phyloP scores from a whole-genome alignment of 1,284 basidiomycete genomes.

The Tausonia pullulans region DNA sequence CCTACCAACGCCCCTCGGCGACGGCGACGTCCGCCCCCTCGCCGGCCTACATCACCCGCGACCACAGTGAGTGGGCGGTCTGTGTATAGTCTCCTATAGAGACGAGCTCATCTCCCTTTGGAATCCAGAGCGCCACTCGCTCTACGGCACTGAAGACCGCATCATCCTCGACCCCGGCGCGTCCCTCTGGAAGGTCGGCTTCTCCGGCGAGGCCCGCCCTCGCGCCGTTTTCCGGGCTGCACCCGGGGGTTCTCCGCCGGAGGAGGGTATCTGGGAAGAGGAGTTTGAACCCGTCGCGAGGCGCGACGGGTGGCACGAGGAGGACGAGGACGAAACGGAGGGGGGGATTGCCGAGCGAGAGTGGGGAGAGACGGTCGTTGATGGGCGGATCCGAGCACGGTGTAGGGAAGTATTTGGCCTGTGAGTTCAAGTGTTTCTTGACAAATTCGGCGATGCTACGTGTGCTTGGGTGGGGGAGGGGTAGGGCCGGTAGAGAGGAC shows the following conservation, averaged over 20 bases:
- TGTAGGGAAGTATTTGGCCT: slow-evolving; percentile 70
- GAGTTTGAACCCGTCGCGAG: slow-evolving; percentile 11
- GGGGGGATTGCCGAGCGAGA: slow-evolving; percentile 7
- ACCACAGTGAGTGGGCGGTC: background rate
- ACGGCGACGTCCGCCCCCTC: background rate
- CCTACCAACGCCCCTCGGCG: too few species aligned
- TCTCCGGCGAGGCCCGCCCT: slow-evolving; percentile 36
- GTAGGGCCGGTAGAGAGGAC: too few species aligned
- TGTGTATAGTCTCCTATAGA: too few species aligned
- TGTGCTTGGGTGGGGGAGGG: too few species aligned
- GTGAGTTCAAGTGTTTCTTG: slow-evolving; percentile 42
- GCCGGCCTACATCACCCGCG: background rate
- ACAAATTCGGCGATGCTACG: too few species aligned
- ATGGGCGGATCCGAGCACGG: slow-evolving; percentile 45
- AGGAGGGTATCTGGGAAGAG: slow-evolving; percentile 1
- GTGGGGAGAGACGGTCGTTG: slow-evolving; percentile 7
- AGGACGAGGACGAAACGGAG: slow-evolving; percentile 21
- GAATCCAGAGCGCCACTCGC: slow-evolving; percentile 26
- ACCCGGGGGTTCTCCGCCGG: background rate
- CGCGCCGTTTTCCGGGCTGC: slow-evolving; percentile 30
- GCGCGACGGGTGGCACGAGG: background rate
- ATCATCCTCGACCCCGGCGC: slow-evolving; percentile 37
- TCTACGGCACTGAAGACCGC: slow-evolving; percentile 38
- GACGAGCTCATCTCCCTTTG: too few species aligned
- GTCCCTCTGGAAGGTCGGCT: slow-evolving; percentile 37